Base-by-base conservation (phyloP, 78 protist genomes). In the Dictyostelium brefeldianum region DNA sequence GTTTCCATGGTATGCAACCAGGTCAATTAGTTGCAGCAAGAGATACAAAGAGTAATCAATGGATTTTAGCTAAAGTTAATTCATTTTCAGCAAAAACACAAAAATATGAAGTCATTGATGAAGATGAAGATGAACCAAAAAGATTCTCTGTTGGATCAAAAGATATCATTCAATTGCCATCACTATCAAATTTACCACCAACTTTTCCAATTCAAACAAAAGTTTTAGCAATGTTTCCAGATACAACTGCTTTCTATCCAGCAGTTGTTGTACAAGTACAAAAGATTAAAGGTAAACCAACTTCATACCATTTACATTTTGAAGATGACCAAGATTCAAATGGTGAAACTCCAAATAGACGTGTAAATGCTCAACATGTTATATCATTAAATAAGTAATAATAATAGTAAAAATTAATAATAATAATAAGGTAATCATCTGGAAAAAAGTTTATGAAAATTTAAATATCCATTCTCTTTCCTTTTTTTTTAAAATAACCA, bases 201-300 rank as follows among this genome's bases (percentile, higher is more conserved):
- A 74, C 57, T 14, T 84, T 84, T 62, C 27, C 92, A 20, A 17
- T 36, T 9, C 22, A 64, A 29, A 91, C 89, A 2, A 91, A 79
- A 29, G 95, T 91, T 64, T 46, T 91, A 10, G 89, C 90, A 36
- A 91, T 91, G 95, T 91, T 91, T 48, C 95, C 95, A 3, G 95
- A 91, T 78, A 91, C 95, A 6, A 91, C 95, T 17, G 57, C 95
- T 0, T 91, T 91, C 54, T 91, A 91, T 67, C 79, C 83, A 1
- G 95, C 95, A 0, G 80, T 69, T 15, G 95, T 91, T n/a, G 89
- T 81, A 0, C 27, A 57, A 9, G 56, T 78, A 31, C 69, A 43
- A 22, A 91, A 91, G 25, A 56, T 51, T 20, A 77, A 81, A 47
- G 59, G 64, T 31, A 91, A 91, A 56, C 74, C 80, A 4, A 48